phyloP scores from a whole-genome alignment of 2,329 filamentous ascomycete genomes.

The Leptodontidium sp. region DNA sequence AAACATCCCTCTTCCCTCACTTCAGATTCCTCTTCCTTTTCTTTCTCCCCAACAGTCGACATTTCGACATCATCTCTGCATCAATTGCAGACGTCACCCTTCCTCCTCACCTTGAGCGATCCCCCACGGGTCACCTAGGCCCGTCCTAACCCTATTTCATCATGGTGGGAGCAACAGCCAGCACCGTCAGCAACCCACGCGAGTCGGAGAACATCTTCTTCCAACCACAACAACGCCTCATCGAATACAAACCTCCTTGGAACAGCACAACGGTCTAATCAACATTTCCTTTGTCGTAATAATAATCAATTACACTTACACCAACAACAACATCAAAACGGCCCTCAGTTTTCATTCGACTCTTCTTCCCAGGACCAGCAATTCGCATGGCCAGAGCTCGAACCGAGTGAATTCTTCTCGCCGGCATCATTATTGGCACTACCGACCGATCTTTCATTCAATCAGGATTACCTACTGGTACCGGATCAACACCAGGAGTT shows the following conservation, averaged over 20 bases:
- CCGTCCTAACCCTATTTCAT: slow-evolving; percentile 24
- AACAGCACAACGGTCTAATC: slow-evolving; percentile 20
- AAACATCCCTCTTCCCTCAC: slow-evolving; percentile 6
- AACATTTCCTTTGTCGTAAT: background rate
- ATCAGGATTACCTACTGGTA: background rate
- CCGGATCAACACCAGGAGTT: slow-evolving; percentile 5
- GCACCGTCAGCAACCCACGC: slow-evolving; percentile 5
- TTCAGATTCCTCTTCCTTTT: background rate
- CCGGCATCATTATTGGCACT: slow-evolving; percentile 9
- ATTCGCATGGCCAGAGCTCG: slow-evolving; percentile 16
- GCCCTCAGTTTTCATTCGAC: slow-evolving; percentile 4
- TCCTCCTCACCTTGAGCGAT: background rate
- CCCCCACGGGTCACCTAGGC: slow-evolving; percentile 25
- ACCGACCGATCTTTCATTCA: slow-evolving; percentile 8
- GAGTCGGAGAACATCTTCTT: slow-evolving; percentile 12
- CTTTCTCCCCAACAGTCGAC: background rate
- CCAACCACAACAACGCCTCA: slow-evolving; percentile 18
- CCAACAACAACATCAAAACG: background rate
- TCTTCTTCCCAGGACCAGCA: slow-evolving; percentile 9
- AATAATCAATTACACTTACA: slow-evolving; percentile 8
- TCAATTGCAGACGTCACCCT: slow-evolving; percentile 17
- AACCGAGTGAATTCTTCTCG: slow-evolving; percentile 9
- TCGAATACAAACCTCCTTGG: slow-evolving; percentile 24
- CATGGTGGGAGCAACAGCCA: slow-evolving; percentile 20
- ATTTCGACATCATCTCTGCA: slow-evolving; percentile 21